These are phyloP conservation scores for Arabidopsis arenosa DNA, from an alignment of 345 rosid genomes.

Conservation along the genomic window DNA sequence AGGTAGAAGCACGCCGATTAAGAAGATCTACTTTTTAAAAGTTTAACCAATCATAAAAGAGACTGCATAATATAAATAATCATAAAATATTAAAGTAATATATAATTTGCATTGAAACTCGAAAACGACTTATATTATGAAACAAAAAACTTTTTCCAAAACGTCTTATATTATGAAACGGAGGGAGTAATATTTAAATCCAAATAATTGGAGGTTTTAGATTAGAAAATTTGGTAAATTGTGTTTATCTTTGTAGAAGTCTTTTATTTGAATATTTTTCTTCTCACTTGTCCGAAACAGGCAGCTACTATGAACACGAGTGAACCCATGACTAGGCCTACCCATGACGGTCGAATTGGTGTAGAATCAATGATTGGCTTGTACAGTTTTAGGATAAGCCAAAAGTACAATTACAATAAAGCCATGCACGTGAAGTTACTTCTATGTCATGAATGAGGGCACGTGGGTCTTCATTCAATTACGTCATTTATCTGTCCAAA, in stretches of 20 bases:
- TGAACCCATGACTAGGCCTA: neutral
- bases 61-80: too few species aligned
- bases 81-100: too few species aligned
- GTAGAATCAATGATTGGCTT: conserved; percentile 22
- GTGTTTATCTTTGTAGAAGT: neutral
- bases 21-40: too few species aligned
- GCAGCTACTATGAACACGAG: neutral
- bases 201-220: too few species aligned
- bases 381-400: conserved; percentile 24
- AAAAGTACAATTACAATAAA: conserved; percentile 21
- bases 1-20: too few species aligned
- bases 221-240: too few species aligned
- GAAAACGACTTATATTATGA: too few species aligned
- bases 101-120: too few species aligned
- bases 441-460: conserved; percentile 14
- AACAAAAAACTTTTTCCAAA: too few species aligned
- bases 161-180: too few species aligned
- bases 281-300: neutral
- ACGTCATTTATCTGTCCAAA: conserved; percentile 10
- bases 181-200: too few species aligned
- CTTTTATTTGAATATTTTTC: neutral
- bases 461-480: conserved; percentile 28
- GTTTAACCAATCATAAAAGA: too few species aligned
- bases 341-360: conserved; percentile 2
- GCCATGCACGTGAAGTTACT: conserved; percentile 24